These are phyloP conservation scores for Phytophthora melonis DNA, from an alignment of 352 stramenopile species.

Conservation along the genomic window DNA sequence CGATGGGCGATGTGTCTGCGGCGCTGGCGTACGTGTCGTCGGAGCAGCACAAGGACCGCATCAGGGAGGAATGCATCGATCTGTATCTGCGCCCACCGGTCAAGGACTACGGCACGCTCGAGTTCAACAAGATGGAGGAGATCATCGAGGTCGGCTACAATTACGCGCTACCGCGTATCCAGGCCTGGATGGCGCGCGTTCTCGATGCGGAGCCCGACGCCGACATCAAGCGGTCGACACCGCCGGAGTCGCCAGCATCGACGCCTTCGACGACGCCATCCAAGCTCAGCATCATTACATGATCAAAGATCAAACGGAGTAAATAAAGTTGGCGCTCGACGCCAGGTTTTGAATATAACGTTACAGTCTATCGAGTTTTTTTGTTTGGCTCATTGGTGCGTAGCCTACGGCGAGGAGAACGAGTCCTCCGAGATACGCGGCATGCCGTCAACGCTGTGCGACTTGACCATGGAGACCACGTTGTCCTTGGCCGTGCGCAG, in stretches of 20 bases:
- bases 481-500: slow-evolving; percentile 73
- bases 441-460: slow-evolving; percentile 54
- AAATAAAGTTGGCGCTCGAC: slow-evolving; percentile 16
- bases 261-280: slow-evolving; percentile 15
- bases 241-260: slow-evolving; percentile 11
- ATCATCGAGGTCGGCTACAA: slow-evolving; percentile 90
- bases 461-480: slow-evolving; percentile 62
- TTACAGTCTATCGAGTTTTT: slow-evolving; percentile 19
- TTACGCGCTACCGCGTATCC: slow-evolving; percentile 78
- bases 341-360: slow-evolving; percentile 26
- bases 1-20: slow-evolving; percentile 93
- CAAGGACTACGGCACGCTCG: slow-evolving; percentile 89
- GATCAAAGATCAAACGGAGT: neutral
- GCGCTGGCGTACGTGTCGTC: slow-evolving; percentile 91
- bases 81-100: slow-evolving; percentile 92
- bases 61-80: slow-evolving; percentile 88
- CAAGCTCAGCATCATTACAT: slow-evolving; percentile 32
- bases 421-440: slow-evolving; percentile 67
- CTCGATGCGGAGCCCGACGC: slow-evolving; percentile 66
- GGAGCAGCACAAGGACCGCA: slow-evolving; percentile 89
- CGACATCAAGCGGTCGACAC: slow-evolving; percentile 58
- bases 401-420: slow-evolving; percentile 22
- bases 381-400: neutral
- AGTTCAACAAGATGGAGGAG: slow-evolving; percentile 94
- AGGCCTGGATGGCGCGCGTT: slow-evolving; percentile 65